A percentile compares a stretch with the other conserved stretches of the same genome.
phyloP scores from a whole-genome alignment of 768 basidiomycete species.

The Crucibulum laeve region DNA sequence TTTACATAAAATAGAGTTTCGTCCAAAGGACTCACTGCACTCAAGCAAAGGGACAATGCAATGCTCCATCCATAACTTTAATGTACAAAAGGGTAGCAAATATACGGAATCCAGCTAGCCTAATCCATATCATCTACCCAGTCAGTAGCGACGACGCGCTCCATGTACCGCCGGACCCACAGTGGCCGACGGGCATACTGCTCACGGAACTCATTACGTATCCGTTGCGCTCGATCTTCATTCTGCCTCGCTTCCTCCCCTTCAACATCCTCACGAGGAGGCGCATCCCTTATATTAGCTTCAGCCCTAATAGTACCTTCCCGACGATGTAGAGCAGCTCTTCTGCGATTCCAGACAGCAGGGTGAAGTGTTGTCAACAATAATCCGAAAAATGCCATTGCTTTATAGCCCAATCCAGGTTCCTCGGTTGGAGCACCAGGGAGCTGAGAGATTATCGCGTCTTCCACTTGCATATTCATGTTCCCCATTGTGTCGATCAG shows the following conservation, averaged over 20 bases:
- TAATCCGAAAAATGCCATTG: conserved; percentile 49
- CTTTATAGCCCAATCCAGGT: conserved; percentile 47
- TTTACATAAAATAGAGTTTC: no score
- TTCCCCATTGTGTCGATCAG: conserved; percentile 51
- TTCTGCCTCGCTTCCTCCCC: conserved; percentile 23
- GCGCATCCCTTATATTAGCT: conserved; percentile 39
- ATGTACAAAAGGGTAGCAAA: conserved; percentile 1
- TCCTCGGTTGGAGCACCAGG: conserved; percentile 27
- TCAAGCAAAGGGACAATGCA: neutral
- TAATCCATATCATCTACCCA: conserved; percentile 66
- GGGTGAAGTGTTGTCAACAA: conserved; percentile 64
- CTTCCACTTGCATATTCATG: conserved; percentile 54
- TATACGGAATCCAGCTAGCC: conserved; percentile 2
- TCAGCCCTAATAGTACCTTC: conserved; percentile 70
- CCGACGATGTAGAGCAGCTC: conserved; percentile 50
- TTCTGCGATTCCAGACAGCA: conserved; percentile 68
- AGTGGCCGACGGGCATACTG: conserved; percentile 47
- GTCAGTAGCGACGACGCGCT: conserved; percentile 57
- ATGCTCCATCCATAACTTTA: neutral
- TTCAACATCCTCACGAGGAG: conserved; percentile 18
- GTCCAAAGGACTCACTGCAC: no score
- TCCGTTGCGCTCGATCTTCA: conserved; percentile 25
- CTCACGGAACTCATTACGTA: conserved; percentile 39
- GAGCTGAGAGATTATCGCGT: conserved; percentile 36
- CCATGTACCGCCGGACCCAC: conserved; percentile 65